Evolutionary conservation across 257 asterid genomes (phyloP).

Genomic region (Avicennia marina): DNA sequence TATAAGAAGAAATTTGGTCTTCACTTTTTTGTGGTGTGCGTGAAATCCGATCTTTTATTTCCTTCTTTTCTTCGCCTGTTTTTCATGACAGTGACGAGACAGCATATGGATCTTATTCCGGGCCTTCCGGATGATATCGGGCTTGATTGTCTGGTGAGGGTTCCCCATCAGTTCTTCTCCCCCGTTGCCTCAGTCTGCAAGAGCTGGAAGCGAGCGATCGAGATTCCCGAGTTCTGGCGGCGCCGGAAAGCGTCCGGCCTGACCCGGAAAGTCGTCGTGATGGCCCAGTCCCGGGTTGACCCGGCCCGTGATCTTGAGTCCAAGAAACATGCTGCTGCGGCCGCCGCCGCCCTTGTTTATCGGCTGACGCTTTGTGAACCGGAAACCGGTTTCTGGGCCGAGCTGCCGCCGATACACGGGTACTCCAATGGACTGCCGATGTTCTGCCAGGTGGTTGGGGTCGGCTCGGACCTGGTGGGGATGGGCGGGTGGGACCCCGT

Average conservation of each 20-base stretch:
- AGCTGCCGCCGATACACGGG: slow-evolving; percentile 51
- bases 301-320: slow-evolving; percentile 8
- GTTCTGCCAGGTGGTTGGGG: slow-evolving; percentile 59
- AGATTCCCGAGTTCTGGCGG: slow-evolving; percentile 56
- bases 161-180: slow-evolving; percentile 42
- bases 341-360: slow-evolving; percentile 25
- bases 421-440: slow-evolving; percentile 52
- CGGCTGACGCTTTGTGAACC: slow-evolving; percentile 62
- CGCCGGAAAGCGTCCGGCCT: slow-evolving; percentile 37
- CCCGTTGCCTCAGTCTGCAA: slow-evolving; percentile 47
- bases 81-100: too few species aligned
- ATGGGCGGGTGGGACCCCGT: slow-evolving; percentile 68
- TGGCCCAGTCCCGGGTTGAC: slow-evolving; percentile 26
- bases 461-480: slow-evolving; percentile 54
- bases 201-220: slow-evolving; percentile 46
- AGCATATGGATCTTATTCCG: slow-evolving; percentile 31
- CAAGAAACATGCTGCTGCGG: slow-evolving; percentile 17
- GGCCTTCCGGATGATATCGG: slow-evolving; percentile 62
- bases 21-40: too few species aligned
- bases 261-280: slow-evolving; percentile 24
- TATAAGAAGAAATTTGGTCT: too few species aligned
- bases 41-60: too few species aligned
- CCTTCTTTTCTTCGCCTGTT: too few species aligned
- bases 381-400: slow-evolving; percentile 53
- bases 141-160: slow-evolving; percentile 49